Conservation (phyloP, 371 early-diverging fungal genomes). For the Rhizopus stolonifer region DNA sequence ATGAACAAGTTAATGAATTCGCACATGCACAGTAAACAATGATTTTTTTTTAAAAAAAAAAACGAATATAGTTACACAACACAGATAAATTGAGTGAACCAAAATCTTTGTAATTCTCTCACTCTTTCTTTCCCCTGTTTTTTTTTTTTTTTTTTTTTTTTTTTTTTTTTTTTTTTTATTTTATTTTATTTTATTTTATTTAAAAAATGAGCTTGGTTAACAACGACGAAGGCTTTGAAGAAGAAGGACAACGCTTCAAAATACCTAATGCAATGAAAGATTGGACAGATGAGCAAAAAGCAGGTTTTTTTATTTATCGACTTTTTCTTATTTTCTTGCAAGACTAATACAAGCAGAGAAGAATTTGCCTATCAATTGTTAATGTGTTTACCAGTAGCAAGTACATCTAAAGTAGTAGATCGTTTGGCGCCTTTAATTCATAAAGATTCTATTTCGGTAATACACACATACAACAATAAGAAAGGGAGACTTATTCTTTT, state of each 20-base stretch:
- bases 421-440: slow-evolving; percentile 63
- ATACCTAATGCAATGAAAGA: slow-evolving; percentile 44
- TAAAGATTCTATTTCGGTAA: slow-evolving; percentile 61
- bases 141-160: background rate
- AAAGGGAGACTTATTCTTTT: too few species aligned
- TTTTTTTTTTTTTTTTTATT: slow-evolving; percentile 1
- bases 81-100: background rate
- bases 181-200: background rate
- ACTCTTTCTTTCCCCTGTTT: too few species aligned
- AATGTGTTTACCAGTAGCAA: slow-evolving; percentile 56
- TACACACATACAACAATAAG: background rate
- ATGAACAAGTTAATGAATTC: too few species aligned
- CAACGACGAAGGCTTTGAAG: slow-evolving; percentile 66
- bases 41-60: background rate
- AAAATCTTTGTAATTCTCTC: too few species aligned
- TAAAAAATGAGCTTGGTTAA: background rate
- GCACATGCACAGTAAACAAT: too few species aligned
- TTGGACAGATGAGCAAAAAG: slow-evolving; percentile 67
- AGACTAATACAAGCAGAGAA: slow-evolving; percentile 16
- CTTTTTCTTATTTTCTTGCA: background rate
- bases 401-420: slow-evolving; percentile 51
- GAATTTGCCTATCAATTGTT: slow-evolving; percentile 72
- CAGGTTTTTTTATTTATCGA: slow-evolving; percentile 38
- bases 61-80: background rate
- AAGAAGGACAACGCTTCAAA: slow-evolving; percentile 62